phyloP scores from a whole-genome alignment of 305 asterid species.

The Coffea humblotiana region DNA sequence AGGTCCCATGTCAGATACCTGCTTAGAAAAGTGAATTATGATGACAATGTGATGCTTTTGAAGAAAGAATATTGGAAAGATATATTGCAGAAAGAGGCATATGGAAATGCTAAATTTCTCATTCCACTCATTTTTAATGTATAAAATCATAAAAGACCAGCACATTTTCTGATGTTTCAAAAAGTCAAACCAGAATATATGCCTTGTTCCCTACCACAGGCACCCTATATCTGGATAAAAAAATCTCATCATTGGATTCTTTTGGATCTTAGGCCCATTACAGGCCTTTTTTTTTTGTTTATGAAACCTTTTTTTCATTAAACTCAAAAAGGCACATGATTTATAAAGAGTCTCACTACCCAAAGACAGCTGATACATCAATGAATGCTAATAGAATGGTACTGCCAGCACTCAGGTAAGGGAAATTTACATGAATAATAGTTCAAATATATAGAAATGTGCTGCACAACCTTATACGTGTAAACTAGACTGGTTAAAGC shows the following conservation, averaged over 20 bases:
- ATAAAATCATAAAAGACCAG: not conserved
- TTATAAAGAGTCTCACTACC: not conserved
- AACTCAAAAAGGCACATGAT: not conserved
- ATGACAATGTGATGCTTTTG: not conserved
- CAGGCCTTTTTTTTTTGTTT: not conserved
- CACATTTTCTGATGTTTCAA: too few relatives aligned
- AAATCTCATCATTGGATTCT: not conserved
- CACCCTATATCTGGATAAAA: not conserved
- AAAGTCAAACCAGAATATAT: not conserved
- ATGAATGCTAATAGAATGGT: not conserved
- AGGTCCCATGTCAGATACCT: constrained; percentile 85
- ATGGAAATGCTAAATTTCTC: not conserved
- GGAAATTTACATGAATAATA: not conserved
- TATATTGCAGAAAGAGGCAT: constrained; percentile 1
- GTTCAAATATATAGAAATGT: not conserved
- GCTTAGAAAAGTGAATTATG: constrained; percentile 19
- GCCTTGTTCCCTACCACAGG: not conserved
- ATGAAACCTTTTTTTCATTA: too few relatives aligned
- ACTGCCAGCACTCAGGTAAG: not conserved
- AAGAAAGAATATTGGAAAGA: not conserved
- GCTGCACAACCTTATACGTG: constrained; percentile 8
- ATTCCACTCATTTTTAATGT: not conserved
- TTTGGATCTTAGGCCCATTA: not conserved
- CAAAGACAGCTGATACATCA: not conserved
- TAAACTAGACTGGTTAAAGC: not conserved